Base-by-base conservation (phyloP, 306 rosid genomes). In the Trifolium dubium region DNA sequence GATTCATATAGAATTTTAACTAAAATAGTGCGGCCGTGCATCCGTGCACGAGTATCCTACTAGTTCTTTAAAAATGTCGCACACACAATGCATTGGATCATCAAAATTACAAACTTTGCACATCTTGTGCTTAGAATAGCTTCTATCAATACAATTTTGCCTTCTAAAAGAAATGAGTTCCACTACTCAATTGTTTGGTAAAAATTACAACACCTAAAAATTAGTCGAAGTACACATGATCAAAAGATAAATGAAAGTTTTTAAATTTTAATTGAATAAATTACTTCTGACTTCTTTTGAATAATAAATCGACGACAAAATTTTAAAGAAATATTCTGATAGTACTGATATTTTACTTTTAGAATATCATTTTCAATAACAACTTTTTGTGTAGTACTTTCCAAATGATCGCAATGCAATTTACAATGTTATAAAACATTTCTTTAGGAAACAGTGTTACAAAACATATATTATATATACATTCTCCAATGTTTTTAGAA, bases 361-460 rank as follows among this genome's bases (percentile, higher is more conserved):
- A 19, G 59, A 53, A 53, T 53, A 53, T 53, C 6, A 53, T 19
- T 18, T 53, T 53, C 29, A 8, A 53, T 18, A 18, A 8, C 29
- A 53, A 43, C 1, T 53, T 53, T 49, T n/a, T 53, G 31, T 18
- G 31, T 11, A 18, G 31, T 30, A 53, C 59, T 53, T 53, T 19
- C 59, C 59, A 53, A 18, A 53, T 8, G 55, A 50, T 50, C 23
- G n/a, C 30, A 53, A 17, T 8, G 12, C 30, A 53, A 51, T 51
- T 51, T 51, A 12, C 29, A 53, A 53, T 17, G 30, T 47, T 47
- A 5, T 1, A 14, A 12, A 13, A 47, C 54, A n/a, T 13, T 47
- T 47, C 4, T 47, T 47, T 47, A 51, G 58, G 28, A 53, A 53
- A 53, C 66, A n/a, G 32, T 60, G 10, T 61, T 61, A 34, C 67